Evolutionary conservation across 768 basidiomycete species (phyloP), one percentile per base, ranked within the genome.

Genomic region (Hericium alpestre): DNA sequence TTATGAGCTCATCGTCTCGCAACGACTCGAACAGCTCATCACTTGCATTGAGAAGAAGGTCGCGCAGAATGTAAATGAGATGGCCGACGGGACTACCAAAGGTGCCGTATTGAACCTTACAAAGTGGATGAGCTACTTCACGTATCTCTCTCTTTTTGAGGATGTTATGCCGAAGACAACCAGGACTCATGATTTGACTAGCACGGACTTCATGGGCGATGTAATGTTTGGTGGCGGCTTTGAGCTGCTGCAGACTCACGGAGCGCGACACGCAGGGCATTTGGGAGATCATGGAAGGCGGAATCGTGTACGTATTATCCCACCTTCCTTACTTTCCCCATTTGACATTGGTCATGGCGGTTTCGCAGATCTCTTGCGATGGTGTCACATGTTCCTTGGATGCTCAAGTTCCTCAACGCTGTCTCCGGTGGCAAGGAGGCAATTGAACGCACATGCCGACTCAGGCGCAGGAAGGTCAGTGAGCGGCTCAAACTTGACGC

Each of bases 351-450:
- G 27, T 56, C 47, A 48, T 54, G 47, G 50, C 39, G 58, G 51
- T 58, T 22, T 56, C 55, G 8, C 53, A 78, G 76, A 54, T 67
- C 70, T 55, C 73, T 74, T 4, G 66, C 78, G 7, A 67, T 78
- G 57, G 69, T 79, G 68, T 71, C 72, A 16, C 74, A 77, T 49
- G 64, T 78, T 2, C 78, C 78, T 10, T 80, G 78, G 79, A 8
- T 25, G 22, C 11, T 55, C 46, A n/a, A 13, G 6, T n/a, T 54
- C n/a, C 10, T 54, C 53, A 40, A 18, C 5, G 18, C 15, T 16
- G 15, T 54, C 9, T n/a, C 39, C 15, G 38, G 53, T 15, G 12
- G 38, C 10, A 43, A 43, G 5, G 10, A 16, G 5, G 16, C 23
- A 3, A 54, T 55, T 9, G 23, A 11, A 16, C 20, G 22, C 25